phyloP scores from a whole-genome alignment of 306 rosid genomes.

The Hippophae rhamnoides region DNA sequence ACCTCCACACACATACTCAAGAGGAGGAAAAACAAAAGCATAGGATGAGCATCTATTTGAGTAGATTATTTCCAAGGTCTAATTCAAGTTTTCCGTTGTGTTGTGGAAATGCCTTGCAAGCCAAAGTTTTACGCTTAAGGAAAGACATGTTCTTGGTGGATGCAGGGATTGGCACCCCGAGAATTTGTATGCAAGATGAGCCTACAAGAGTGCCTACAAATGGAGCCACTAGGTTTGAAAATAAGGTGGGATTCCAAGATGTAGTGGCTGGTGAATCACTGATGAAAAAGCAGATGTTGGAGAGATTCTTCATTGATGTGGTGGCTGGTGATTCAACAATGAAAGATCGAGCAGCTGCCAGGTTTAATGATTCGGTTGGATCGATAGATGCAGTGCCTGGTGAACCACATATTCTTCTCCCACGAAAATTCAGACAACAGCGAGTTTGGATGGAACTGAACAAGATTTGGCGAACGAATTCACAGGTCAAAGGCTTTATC shows the following conservation, averaged over 20 bases:
- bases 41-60: constrained; percentile 9
- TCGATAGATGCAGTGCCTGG: constrained; percentile 2
- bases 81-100: constrained; percentile 6
- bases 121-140: constrained; percentile 12
- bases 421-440: constrained; percentile 9
- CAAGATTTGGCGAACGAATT: constrained; percentile 6
- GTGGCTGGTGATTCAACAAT: background rate
- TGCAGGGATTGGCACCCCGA: constrained; percentile 6
- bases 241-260: constrained; percentile 10
- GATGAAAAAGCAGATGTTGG: background rate
- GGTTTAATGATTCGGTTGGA: constrained; percentile 4
- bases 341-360: constrained; percentile 6
- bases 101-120: constrained; percentile 11
- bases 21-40: constrained; percentile 3
- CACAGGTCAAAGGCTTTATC: constrained; percentile 9
- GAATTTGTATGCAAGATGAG: constrained; percentile 14
- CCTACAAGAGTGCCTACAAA: constrained; percentile 9
- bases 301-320: constrained; percentile 10
- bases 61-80: background rate
- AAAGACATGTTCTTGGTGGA: constrained; percentile 11
- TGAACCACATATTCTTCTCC: constrained; percentile 9
- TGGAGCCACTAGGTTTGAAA: constrained; percentile 9
- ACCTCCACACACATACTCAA: background rate
- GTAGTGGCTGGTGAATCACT: background rate
- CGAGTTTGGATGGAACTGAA: constrained; percentile 9